Evolutionary conservation across 352 stramenopile genomes (phyloP), one percentile per base, ranked within the genome.

Genomic region (Phytopythium sindhum): DNA sequence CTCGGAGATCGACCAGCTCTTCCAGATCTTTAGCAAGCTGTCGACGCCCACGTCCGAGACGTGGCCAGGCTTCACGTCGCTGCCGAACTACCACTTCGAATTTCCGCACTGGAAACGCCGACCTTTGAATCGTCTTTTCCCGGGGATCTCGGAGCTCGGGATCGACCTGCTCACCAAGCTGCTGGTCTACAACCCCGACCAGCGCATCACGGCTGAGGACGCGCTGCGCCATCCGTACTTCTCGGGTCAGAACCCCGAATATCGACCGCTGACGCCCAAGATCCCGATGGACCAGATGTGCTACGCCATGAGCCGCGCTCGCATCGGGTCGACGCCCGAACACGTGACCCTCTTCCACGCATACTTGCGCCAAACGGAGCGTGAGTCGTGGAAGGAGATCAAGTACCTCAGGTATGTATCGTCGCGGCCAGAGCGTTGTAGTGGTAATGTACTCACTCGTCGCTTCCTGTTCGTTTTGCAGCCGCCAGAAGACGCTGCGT

Each of bases 81-180:
- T 99, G n/a, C 96, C 95, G 26, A 98, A 99, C 75, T 99, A 98
- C 78, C 77, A 94, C 48, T 97, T 98, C 50, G 83, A 91, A 52
- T 95, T 92, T 57, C 85, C 81, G 33, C 90, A 91, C 69, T 95
- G 80, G 84, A 84, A 81, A 60, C 74, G 73, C 64, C 78, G 76
- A 66, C 84, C 78, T 4, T 73, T 91, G 53, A 84, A 87, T 74
- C 78, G 79, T 8, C 60, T 92, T 15, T 92, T 92, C 63, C 77
- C 80, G 29, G 76, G 73, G 64, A 89, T 93, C 21, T 93, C 83
- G 10, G 75, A 85, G 48, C 67, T 89, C 23, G 80, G 81, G 5
- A 87, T 94, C 35, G 78, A 91, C 52, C 55, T 95, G 61, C 63
- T 94, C 60, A 89, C 69, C 42, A 87, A 89, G 58, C 67, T 95